phyloP scores from a whole-genome alignment of 2,329 filamentous ascomycete genomes.

The Paraphaeosphaeria sporulosa region DNA sequence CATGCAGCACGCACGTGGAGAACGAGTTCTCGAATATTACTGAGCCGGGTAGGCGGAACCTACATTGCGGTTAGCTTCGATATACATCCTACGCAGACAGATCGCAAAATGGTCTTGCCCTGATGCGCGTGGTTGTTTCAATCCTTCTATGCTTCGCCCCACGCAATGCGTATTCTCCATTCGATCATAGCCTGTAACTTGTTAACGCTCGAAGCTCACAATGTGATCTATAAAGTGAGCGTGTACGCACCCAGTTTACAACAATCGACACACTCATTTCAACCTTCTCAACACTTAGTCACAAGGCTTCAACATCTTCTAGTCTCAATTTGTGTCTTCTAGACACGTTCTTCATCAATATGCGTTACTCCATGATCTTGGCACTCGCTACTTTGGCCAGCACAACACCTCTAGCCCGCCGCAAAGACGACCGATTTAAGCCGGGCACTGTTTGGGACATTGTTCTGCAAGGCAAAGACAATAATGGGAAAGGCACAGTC shows the following conservation, averaged over 20 bases:
- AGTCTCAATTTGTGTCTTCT: background rate
- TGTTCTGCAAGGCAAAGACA: constrained; percentile 2
- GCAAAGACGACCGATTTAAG: background rate
- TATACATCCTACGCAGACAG: background rate
- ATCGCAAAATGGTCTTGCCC: background rate
- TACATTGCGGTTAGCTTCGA: background rate
- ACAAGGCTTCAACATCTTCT: background rate
- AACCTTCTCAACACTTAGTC: background rate
- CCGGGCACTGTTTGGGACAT: constrained; percentile 8
- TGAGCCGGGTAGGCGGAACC: background rate
- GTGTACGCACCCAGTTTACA: background rate
- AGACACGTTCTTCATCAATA: background rate
- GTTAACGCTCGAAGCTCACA: background rate
- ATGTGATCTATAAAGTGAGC: background rate
- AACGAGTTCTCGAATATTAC: background rate
- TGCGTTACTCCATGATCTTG: background rate
- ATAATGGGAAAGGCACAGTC: background rate
- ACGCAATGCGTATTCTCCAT: constrained; percentile 1
- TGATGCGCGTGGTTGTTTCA: constrained; percentile 1
- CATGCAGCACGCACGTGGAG: constrained; percentile 1
- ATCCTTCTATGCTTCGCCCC: constrained; percentile 1
- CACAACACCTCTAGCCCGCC: background rate
- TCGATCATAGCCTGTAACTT: background rate
- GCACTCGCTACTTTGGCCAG: background rate
- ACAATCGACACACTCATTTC: background rate